Evolutionary conservation across 495 filamentous ascomycete genomes (phyloP), one percentile per base, ranked within the genome.

Genomic region (Staphylotrichum tortipilum): DNA sequence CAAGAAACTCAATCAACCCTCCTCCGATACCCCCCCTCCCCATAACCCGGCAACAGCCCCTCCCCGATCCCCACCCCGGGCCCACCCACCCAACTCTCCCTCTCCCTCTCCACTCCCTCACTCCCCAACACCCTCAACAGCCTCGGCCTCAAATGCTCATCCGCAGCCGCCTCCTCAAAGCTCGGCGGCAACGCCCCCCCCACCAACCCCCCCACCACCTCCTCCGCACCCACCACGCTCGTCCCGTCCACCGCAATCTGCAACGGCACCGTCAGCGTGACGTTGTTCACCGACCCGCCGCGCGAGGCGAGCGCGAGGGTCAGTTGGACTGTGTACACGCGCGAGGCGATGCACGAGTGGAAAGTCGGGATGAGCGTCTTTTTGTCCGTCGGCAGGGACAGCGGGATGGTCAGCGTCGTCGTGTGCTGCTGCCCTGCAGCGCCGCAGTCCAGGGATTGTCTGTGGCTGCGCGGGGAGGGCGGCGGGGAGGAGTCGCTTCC

Each of bases 281-380:
- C 53, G 3, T 82, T 76, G 21, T 70, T 78, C n/a, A n/a, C n/a
- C 2, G 64, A 66, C 17, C 78, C 61, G 24, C 74, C 73, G n/a
- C 78, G 68, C 17, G 72, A 72, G 5, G 79, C 72, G 0, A 80
- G 77, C 46, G 80, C 76, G 34, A 86, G 67, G 7, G 73, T 71
- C 41, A 97, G 68, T 35, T 85, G 82, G 18, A 96, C 73, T 8
- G 75, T 70, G 68, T 98, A 97, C 21, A 82, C 68, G 50, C 92
- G 83, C 14, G 84, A 85, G 24, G 85, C 71, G 56, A 95, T 78
- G 67, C 92, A 98, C 46, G 81, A 79, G 68, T 92, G 83, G 69
- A 97, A 98, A 15, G 88, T 89, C 0, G 92, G 94, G 23, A 92
- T 66, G 66, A 90, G 89, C 2, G 80, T 71, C 52, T 82, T 86